Base-by-base conservation (phyloP, 75 land plant species). In the Ceratopteris richardii region DNA sequence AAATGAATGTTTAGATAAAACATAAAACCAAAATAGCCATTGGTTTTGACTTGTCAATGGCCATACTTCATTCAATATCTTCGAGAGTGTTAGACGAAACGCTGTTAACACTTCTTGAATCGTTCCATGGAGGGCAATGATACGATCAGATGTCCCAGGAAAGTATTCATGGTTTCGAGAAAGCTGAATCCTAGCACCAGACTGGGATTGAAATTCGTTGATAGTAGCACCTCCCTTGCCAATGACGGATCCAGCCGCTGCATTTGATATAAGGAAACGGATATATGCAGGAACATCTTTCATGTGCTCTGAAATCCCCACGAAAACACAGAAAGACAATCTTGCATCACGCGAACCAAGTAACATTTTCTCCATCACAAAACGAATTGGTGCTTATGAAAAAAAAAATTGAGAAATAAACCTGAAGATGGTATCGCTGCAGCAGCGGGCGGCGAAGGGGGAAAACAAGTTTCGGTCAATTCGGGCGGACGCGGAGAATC, bases 181-280 rank as follows among this genome's bases (percentile, higher is more conserved):
- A 52, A 90, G 65, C 70, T 87, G 92, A 52, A 90, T 87, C 14
- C 92, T 51, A 25, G 96, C 92, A 22, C 91, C 88, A 33, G 96
- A 87, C 29, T 83, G 79, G 36, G 92, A 58, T 63, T 90, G 96
- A 47, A 86, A 86, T 36, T 87, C 96, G 44, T 62, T 83, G 25
- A 90, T 80, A 23, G 96, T 90, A 31, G 88, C 60, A 12, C 96
- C 96, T 54, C 96, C 96, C 64, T 90, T 90, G 29, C 96, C 96
- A 73, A 90, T 90, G 10, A 90, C 84, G 37, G 88, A 83, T 30
- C 96, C 96, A 59, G 96, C 96, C 58, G 72, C 87, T 20, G 82
- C 72, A 72, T 90, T 90, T 42, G 96, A 76, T 20, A 90, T 75
- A 33, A 90, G 91, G 37, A 90, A 81, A 62, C 77, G 78, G 1